A percentile compares a stretch with the other conserved stretches of the same genome.
These are phyloP conservation scores for Phytophthora podocarpi DNA, from an alignment of 352 stramenopile species.

Conservation along the genomic window DNA sequence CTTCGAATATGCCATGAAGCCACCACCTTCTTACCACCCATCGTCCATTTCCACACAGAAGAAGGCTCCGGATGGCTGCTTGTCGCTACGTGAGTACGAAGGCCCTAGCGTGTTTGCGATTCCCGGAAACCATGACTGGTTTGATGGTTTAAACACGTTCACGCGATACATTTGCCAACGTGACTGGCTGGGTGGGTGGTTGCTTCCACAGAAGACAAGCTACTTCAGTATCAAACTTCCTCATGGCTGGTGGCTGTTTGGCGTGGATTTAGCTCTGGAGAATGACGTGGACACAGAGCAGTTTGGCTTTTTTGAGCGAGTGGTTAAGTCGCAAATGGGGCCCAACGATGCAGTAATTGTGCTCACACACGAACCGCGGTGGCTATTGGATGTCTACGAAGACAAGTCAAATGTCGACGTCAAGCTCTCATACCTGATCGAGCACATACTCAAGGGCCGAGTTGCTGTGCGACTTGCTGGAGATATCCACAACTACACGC, in stretches of 20 bases:
- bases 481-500: slow-evolving; percentile 95
- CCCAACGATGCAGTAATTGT: slow-evolving; percentile 90
- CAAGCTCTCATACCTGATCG: slow-evolving; percentile 81
- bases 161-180: slow-evolving; percentile 91
- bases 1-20: slow-evolving; percentile 95
- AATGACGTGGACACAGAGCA: slow-evolving; percentile 94
- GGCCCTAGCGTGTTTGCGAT: slow-evolving; percentile 82
- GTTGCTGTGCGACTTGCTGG: slow-evolving; percentile 86
- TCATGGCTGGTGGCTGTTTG: slow-evolving; percentile 93
- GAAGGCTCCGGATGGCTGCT: slow-evolving; percentile 55
- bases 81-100: slow-evolving; percentile 64
- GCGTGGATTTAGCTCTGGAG: slow-evolving; percentile 90
- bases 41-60: slow-evolving; percentile 89
- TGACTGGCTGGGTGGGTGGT: slow-evolving; percentile 93
- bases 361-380: slow-evolving; percentile 92
- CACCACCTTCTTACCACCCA: slow-evolving; percentile 85
- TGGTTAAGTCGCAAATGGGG: slow-evolving; percentile 78
- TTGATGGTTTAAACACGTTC: slow-evolving; percentile 93
- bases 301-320: slow-evolving; percentile 91
- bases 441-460: slow-evolving; percentile 71
- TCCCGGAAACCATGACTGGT: slow-evolving; percentile 95
- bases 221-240: slow-evolving; percentile 93
- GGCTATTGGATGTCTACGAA: slow-evolving; percentile 91
- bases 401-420: slow-evolving; percentile 69
- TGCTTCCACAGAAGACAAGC: slow-evolving; percentile 91